phyloP scores from a whole-genome alignment of 225 moss, liverwort and hornwort species.

The Pleurozium schreberi region DNA sequence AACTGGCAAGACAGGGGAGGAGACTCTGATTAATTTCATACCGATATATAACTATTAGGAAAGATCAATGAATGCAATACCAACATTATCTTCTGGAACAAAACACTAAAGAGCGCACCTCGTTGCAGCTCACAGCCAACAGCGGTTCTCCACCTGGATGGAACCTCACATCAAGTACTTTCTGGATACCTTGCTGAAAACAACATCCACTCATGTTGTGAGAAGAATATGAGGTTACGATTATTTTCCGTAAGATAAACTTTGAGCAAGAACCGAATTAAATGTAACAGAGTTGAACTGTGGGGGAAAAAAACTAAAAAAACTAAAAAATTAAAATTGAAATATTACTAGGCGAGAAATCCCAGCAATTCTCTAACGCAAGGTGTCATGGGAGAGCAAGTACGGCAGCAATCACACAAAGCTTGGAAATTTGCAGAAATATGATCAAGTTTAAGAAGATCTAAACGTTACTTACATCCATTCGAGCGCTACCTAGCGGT shows the following conservation, averaged over 20 bases:
- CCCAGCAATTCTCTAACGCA: background rate
- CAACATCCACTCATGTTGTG: background rate
- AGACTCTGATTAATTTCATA: background rate
- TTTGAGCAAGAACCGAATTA: background rate
- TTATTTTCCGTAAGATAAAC: background rate
- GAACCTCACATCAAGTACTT: conserved; percentile 82
- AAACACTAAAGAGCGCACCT: conserved; percentile 15
- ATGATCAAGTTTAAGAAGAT: background rate
- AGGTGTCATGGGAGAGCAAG: background rate
- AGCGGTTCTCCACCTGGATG: conserved; percentile 75
- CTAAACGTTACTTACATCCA: conserved; percentile 41
- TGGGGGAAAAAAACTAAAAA: background rate
- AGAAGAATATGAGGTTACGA: background rate
- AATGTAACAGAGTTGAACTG: background rate
- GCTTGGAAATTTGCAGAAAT: background rate
- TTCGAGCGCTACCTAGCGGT: conserved; percentile 52
- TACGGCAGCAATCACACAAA: background rate
- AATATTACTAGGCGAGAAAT: background rate
- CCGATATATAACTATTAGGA: background rate
- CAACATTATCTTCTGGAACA: background rate
- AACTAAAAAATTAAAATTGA: background rate
- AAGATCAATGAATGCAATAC: background rate
- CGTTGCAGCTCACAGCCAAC: conserved; percentile 86
- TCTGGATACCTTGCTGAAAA: conserved; percentile 82
- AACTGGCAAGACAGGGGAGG: background rate